phyloP scores from a whole-genome alignment of 2,329 filamentous ascomycete genomes.

The Cercospora berteroae region DNA sequence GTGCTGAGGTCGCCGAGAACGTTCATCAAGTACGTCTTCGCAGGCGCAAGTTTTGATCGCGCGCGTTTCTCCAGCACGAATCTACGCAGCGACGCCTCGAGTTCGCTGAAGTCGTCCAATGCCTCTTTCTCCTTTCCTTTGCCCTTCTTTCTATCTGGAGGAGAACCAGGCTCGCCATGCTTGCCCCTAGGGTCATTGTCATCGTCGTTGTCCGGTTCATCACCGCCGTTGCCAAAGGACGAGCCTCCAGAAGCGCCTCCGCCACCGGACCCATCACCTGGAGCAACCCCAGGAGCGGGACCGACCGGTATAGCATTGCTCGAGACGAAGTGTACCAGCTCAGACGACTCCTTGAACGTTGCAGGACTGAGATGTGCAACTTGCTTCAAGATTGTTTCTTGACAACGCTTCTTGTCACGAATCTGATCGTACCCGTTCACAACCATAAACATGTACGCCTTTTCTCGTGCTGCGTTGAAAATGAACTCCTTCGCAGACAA shows the following conservation, averaged over 20 bases:
- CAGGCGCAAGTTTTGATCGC: conserved; percentile 90
- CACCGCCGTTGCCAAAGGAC: conserved; percentile 40
- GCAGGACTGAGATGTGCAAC: conserved; percentile 82
- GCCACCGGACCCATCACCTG: conserved; percentile 40
- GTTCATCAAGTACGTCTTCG: conserved; percentile 92
- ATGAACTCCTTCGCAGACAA: conserved; percentile 98
- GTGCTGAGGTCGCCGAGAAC: conserved; percentile 82
- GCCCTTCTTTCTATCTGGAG: conserved; percentile 58
- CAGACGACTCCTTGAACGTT: conserved; percentile 86
- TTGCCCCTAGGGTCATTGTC: conserved; percentile 58
- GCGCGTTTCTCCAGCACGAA: conserved; percentile 96
- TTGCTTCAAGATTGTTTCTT: conserved; percentile 91
- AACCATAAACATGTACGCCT: conserved; percentile 98
- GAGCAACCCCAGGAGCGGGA: conserved; percentile 57
- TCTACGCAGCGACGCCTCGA: conserved; percentile 83
- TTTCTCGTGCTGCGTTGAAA: conserved; percentile 89
- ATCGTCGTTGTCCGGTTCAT: conserved; percentile 41
- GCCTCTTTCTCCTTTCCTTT: conserved; percentile 79
- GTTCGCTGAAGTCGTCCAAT: conserved; percentile 79
- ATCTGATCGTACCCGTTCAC: conserved; percentile 97
- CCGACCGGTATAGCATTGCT: conserved; percentile 87
- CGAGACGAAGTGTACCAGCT: conserved; percentile 96
- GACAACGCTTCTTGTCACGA: conserved; percentile 82
- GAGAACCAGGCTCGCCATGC: conserved; percentile 45
- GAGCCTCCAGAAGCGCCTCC: conserved; percentile 36